Conservation (phyloP, 2,329 filamentous ascomycete genomes). For the Beauveria sp. region DNA sequence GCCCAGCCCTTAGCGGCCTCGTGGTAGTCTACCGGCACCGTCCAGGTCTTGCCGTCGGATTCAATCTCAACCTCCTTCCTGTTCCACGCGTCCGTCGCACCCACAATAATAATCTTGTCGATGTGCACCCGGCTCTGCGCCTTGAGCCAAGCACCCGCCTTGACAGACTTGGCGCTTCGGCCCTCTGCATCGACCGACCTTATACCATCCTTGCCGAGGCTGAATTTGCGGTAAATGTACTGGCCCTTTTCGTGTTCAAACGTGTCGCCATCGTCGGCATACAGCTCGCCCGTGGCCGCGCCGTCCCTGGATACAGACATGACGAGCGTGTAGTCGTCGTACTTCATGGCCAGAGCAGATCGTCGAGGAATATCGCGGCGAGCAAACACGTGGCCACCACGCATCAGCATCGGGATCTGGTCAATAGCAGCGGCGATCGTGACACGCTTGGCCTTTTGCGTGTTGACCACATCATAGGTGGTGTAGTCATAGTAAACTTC, state of each 20-base stretch:
- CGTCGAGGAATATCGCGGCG: conserved; percentile 82
- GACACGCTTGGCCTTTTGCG: conserved; percentile 60
- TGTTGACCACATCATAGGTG: conserved; percentile 66
- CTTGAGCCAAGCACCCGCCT: conserved; percentile 66
- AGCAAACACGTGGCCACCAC: conserved; percentile 83
- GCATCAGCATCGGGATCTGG: conserved; percentile 84
- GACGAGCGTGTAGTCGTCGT: conserved; percentile 90
- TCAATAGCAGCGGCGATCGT: conserved; percentile 72
- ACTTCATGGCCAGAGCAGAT: conserved; percentile 82
- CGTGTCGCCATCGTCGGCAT: conserved; percentile 87
- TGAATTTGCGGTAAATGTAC: conserved; percentile 80
- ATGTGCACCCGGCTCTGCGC: conserved; percentile 69
- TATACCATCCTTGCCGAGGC: conserved; percentile 54
- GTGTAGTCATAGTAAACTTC: conserved; percentile 96
- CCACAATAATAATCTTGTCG: conserved; percentile 78
- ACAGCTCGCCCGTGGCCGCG: conserved; percentile 69
- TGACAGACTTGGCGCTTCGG: conserved; percentile 42
- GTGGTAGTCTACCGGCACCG: conserved; percentile 53
- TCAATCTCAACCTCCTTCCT: conserved; percentile 52
- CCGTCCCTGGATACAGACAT: conserved; percentile 55
- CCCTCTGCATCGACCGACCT: conserved; percentile 59
- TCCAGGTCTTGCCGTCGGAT: conserved; percentile 45
- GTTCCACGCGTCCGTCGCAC: conserved; percentile 65
- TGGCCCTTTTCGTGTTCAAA: conserved; percentile 82
- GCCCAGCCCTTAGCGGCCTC: conserved; percentile 38